Conservation (phyloP, 768 basidiomycete genomes). For the Tylopilus vinaceipallidus region DNA sequence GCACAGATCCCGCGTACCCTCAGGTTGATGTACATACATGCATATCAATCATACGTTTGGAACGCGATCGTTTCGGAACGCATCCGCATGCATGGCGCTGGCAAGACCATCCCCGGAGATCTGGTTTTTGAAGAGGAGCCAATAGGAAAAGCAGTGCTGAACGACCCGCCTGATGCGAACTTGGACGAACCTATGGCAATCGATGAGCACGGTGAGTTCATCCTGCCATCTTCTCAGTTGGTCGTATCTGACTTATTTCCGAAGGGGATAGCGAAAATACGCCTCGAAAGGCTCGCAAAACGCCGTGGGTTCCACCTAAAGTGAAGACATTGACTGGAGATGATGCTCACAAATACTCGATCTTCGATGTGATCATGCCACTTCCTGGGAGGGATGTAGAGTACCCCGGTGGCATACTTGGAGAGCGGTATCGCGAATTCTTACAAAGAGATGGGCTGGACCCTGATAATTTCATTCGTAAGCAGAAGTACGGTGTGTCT, state of each 20-base stretch:
- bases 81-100: conserved; percentile 71
- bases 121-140: conserved; percentile 68
- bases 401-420: conserved; percentile 86
- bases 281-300: conserved; percentile 24
- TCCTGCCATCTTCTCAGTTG: neutral
- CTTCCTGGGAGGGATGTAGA: conserved; percentile 92
- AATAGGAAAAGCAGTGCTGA: conserved; percentile 18
- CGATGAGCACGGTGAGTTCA: conserved; percentile 34
- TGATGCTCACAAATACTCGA: conserved; percentile 77
- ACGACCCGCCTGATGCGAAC: conserved; percentile 32
- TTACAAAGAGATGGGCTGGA: conserved; percentile 85
- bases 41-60: conserved; percentile 99
- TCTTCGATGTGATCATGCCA: conserved; percentile 98
- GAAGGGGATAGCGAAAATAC: conserved; percentile 17
- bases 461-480: conserved; percentile 83
- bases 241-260: conserved; percentile 11
- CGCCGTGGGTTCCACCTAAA: conserved; percentile 61
- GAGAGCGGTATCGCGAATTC: conserved; percentile 81
- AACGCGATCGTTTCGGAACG: conserved; percentile 96
- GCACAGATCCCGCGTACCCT: conserved; percentile 88
- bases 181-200: conserved; percentile 30
- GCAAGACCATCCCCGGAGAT: conserved; percentile 81
- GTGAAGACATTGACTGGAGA: conserved; percentile 77
- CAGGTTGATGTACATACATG: conserved; percentile 96
- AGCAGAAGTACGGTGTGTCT: conserved; percentile 67